Evolutionary conservation across 78 protist species (phyloP), one percentile per base, ranked within the genome.

Genomic region (Emiliania huxleyi): DNA sequence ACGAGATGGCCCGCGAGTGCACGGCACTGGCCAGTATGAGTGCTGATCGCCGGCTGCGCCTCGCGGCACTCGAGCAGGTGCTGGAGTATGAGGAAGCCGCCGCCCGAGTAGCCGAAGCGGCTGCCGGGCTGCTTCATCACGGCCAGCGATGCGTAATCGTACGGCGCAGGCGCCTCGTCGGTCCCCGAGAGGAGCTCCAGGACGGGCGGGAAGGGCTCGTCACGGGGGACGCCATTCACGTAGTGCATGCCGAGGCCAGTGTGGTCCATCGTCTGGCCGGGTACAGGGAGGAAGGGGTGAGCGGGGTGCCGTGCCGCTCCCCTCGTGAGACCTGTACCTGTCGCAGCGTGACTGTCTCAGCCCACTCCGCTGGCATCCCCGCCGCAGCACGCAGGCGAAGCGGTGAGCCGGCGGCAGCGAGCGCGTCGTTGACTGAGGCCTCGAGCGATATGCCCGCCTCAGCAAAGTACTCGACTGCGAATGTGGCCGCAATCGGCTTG

Each of bases 11-110:
- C n/a, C n/a, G n/a, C n/a, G n/a, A n/a, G n/a, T n/a, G n/a, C n/a
- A n/a, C n/a, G n/a, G n/a, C n/a, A n/a, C n/a, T n/a, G n/a, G n/a
- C n/a, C n/a, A n/a, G n/a, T n/a, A n/a, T n/a, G n/a, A n/a, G n/a
- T n/a, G n/a, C n/a, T n/a, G n/a, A n/a, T n/a, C n/a, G n/a, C 21
- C 42, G 81, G 81, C 81, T 26, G 15, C 81, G 2, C 18, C 81
- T 71, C 81, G 81, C 81, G 81, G 21, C n/a, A 19, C 21, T 71
- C 81, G 43, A 71, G 81, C 18, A 71, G 81, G 81, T 71, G 81
- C 81, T 71, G 81, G 18, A 71, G 81, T 11, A 71, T 8, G 21
- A 71, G 42, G 42, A 71, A 71, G 33, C 81, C 81, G 21, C 81
- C 81, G 18, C 81, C 81, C 0, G 81, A 71, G 21, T 71, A 71